A percentile compares a stretch with the other conserved stretches of the same genome.
These are phyloP conservation scores for Candida insectalens DNA, from an alignment of 805 yeast species.

Conservation along the genomic window DNA sequence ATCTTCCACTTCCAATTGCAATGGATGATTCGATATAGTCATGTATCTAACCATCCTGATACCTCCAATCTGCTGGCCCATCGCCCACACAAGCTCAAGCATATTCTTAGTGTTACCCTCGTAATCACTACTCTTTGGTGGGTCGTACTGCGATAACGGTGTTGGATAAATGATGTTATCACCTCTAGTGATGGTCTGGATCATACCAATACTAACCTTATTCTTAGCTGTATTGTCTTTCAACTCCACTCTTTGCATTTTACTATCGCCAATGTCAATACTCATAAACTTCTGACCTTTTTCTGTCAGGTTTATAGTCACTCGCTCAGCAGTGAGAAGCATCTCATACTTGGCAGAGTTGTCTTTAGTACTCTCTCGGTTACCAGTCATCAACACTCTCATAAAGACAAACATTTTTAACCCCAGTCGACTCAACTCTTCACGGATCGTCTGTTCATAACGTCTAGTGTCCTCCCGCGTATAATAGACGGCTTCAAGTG, in stretches of 20 bases:
- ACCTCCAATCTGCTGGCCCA: slow-evolving; percentile 84
- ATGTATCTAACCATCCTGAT: slow-evolving; percentile 68
- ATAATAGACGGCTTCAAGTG: slow-evolving; percentile 34
- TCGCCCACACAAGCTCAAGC: slow-evolving; percentile 56
- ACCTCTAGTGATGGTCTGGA: slow-evolving; percentile 63
- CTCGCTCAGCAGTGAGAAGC: slow-evolving; percentile 56
- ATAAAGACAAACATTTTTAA: slow-evolving; percentile 35
- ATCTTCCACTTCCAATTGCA: slow-evolving; percentile 67
- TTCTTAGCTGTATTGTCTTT: slow-evolving; percentile 62
- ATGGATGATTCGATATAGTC: slow-evolving; percentile 50
- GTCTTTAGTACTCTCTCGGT: slow-evolving; percentile 18
- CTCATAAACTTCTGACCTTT: slow-evolving; percentile 58
- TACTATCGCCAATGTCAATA: slow-evolving; percentile 52
- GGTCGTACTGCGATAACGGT: slow-evolving; percentile 43
- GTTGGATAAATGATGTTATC: slow-evolving; percentile 57
- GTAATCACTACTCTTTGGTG: slow-evolving; percentile 5
- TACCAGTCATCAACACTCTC: slow-evolving; percentile 24
- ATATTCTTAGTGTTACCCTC: slow-evolving; percentile 15
- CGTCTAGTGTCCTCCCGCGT: slow-evolving; percentile 25
- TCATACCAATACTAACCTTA: slow-evolving; percentile 42
- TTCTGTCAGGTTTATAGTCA: slow-evolving; percentile 61
- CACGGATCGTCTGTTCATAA: slow-evolving; percentile 26
- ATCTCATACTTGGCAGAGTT: slow-evolving; percentile 33
- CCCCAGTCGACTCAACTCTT: slow-evolving; percentile 25
- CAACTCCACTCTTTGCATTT: slow-evolving; percentile 51